Evolutionary conservation across 2,329 filamentous ascomycete species (phyloP), one percentile per base, ranked within the genome.

Genomic region (Aspergillus sp.): DNA sequence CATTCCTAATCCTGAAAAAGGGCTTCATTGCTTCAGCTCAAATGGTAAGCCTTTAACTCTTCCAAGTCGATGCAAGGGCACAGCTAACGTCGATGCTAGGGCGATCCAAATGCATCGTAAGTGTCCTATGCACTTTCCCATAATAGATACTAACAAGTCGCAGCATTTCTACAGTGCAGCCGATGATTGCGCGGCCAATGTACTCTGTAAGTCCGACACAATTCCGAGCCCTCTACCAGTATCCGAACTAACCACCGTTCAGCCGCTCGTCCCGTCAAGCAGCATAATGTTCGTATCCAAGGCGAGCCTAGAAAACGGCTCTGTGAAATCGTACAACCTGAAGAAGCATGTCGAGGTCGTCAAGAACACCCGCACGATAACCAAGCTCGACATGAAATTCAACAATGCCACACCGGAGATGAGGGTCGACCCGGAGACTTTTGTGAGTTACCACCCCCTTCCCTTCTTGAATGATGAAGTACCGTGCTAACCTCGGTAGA

Each of bases 391-490:
- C 74, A 96, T 97, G 92, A 92, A 91, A 70, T 93, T 86, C 75
- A 97, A 97, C 73, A 86, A 91, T 69, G 76, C 77, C 54, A 91
- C 86, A 85, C 93, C 93, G 13, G 86, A 82, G 77, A 97, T 98
- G 90, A 86, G 81, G 67, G 93, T 98, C 59, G 93, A 98, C 73
- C 90, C 93, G 5, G 93, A 98, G 82, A 87, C 84, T 68, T 98
- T 30, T 4, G 27, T 30, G 9, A 30, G 27, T 11, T 11, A 30
- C 9, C 27, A 30, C 9, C 3, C 8, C 9, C 27, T 9, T 30
- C 24, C n/a, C n/a, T n/a, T n/a, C n/a, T 27, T 27, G 2, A 27
- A 30, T 30, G 4, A 9, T 11, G 8, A 30, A 30, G 27, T 30
- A 11, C 8, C 27, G 7, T 11, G 3, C 27, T 30, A 9, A 30